phyloP scores from a whole-genome alignment of 768 basidiomycete genomes.

The Calocybe cyanea region DNA sequence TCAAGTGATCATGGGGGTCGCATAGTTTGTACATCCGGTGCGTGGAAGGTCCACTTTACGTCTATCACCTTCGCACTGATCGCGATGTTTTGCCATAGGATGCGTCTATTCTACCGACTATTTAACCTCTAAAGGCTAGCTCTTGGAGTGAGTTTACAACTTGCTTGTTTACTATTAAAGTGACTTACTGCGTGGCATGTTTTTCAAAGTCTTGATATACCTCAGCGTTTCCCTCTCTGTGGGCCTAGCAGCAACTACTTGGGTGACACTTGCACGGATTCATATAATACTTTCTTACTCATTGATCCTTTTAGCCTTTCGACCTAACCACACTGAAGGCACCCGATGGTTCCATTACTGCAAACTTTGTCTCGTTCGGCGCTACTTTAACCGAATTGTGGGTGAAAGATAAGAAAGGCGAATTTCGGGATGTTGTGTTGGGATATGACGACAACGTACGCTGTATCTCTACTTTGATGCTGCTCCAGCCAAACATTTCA shows the following conservation, averaged over 20 bases:
- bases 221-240: background rate
- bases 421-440: conserved; percentile 48
- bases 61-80: background rate
- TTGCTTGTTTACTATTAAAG: background rate
- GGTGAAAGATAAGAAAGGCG: conserved; percentile 49
- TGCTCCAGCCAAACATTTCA: background rate
- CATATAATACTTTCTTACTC: too few relatives aligned
- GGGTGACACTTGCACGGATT: conserved; percentile 6
- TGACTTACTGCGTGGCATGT: background rate
- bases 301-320: conserved; percentile 34
- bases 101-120: background rate
- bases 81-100: background rate
- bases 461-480: conserved; percentile 1
- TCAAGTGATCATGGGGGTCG: too few relatives aligned
- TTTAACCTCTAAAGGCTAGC: background rate
- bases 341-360: conserved; percentile 53
- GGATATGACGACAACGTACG: conserved; percentile 54
- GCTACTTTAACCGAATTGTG: conserved; percentile 53
- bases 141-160: background rate
- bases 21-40: too few relatives aligned
- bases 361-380: conserved; percentile 55
- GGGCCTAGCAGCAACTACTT: conserved; percentile 4
- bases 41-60: background rate
- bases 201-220: background rate
- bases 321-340: conserved; percentile 43